Conservation (phyloP, 129 eudicot genomes). For the Calendula officinalis region DNA sequence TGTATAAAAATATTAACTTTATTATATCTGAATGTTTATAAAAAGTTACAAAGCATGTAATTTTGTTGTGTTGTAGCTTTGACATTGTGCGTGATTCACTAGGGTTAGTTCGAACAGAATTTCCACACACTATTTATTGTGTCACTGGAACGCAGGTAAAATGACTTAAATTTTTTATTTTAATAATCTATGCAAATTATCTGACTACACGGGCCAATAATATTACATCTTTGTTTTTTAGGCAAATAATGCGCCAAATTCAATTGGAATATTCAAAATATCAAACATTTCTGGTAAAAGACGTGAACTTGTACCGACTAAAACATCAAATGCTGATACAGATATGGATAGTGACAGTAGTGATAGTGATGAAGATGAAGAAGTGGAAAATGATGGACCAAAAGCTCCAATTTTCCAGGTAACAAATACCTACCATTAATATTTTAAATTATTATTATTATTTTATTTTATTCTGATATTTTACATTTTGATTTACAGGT, state of each 20-base stretch:
- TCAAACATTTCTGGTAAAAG: conserved; percentile 84
- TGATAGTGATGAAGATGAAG: conserved; percentile 73
- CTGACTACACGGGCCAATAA: background rate
- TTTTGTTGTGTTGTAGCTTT: conserved; percentile 50
- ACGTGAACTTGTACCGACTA: conserved; percentile 64
- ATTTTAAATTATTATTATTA: background rate
- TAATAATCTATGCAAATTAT: background rate
- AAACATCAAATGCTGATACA: conserved; percentile 47
- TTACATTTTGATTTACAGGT: conserved; percentile 45
- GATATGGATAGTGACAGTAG: conserved; percentile 85
- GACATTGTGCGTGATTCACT: conserved; percentile 81
- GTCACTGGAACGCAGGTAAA: conserved; percentile 92
- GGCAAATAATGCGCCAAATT: conserved; percentile 82
- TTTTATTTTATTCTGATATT: background rate
- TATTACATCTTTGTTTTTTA: conserved; percentile 20
- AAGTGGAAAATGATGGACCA: conserved; percentile 47
- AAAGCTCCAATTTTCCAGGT: conserved; percentile 76
- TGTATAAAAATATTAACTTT: background rate
- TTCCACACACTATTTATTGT: conserved; percentile 79
- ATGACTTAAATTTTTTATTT: background rate
- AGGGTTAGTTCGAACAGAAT: conserved; percentile 85
- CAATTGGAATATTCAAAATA: conserved; percentile 78
- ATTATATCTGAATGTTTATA: background rate
- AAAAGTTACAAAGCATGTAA: background rate
- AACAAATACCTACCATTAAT: conserved; percentile 12